Base-by-base conservation (phyloP, 2,329 filamentous ascomycete species). In the Trichoderma lentiforme region DNA sequence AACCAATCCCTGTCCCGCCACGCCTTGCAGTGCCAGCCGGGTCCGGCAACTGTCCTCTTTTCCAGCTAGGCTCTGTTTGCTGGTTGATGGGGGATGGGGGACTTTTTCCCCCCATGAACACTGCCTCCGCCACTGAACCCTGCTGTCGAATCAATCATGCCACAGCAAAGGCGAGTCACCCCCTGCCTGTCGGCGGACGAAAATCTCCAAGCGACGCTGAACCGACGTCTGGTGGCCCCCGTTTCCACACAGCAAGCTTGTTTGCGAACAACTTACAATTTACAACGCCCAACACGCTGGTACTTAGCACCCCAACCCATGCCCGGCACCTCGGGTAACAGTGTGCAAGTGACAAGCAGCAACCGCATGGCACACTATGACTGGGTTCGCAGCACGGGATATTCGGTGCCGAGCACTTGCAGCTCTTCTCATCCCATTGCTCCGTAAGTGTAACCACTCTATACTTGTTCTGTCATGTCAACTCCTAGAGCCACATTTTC, bases 151-250 rank as follows among this genome's bases (percentile, higher is more conserved):
- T 70, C 58, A 53, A 36, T 61, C 67, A 62, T 57, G 26, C 57
- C 57, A 62, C 28, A 51, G 51, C 24, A 36, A 15, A 36, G 57
- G 36, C 24, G 3, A 34, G 18, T 26, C 14, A 39, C n/a, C 21
- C 66, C 67, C 39, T 53, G 56, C 61, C 43, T 11, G 30, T 60
- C 11, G 43, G 39, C 57, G 67, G 67, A 70, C 28, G 26, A 61
- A 61, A 61, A 53, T 62, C 67, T 62, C 67, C 56, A 70, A 70
- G 67, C 67, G 67, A 70, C 21, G 56, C 63, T 57, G 15, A 21
- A 21, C 30, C 21, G 32, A 28, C 34, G 21, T 28, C 28, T 61
- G 26, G 57, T 26, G 28, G 56, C 57, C 32, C 32, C 57, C 57
- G 28, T 62, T 61, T 39, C 21, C 56, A 53, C 39, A 36, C 11